These are phyloP conservation scores for Volvariella surrecta DNA, from an alignment of 1,284 basidiomycete genomes.

Conservation along the genomic window DNA sequence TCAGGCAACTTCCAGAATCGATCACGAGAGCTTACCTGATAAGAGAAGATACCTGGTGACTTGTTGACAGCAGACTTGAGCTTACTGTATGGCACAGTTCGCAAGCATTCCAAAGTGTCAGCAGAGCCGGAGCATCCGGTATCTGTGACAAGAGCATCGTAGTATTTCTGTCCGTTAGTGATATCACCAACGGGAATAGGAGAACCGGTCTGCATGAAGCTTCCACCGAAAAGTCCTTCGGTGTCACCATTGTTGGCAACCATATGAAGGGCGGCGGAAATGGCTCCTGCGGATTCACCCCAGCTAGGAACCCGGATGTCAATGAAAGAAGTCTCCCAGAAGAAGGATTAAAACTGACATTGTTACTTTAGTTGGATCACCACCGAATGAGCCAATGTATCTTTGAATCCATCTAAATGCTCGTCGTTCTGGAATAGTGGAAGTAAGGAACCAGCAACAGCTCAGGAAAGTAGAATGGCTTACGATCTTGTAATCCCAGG, in stretches of 20 bases:
- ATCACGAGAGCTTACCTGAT: conserved; percentile 26
- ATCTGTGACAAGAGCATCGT: conserved; percentile 35
- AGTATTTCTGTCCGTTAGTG: conserved; percentile 30
- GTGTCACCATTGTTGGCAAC: conserved; percentile 38
- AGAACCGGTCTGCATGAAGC: conserved; percentile 44
- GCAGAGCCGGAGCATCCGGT: conserved; percentile 31
- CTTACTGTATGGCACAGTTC: conserved; percentile 29
- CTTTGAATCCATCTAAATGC: conserved; percentile 60
- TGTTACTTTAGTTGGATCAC: conserved; percentile 49
- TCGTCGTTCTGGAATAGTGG: conserved; percentile 31
- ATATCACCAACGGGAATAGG: conserved; percentile 35
- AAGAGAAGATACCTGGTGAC: conserved; percentile 33
- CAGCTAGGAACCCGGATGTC: conserved; percentile 26
- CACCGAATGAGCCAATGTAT: conserved; percentile 56
- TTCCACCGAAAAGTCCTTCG: conserved; percentile 41
- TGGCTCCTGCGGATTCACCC: conserved; percentile 51
- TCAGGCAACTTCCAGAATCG: background rate
- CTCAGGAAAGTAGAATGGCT: conserved; percentile 10
- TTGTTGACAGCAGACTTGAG: conserved; percentile 35
- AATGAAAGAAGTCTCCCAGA: background rate
- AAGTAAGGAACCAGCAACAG: background rate
- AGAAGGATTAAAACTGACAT: conserved; percentile 21
- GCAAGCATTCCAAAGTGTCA: conserved; percentile 42
- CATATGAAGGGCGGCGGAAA: conserved; percentile 45
- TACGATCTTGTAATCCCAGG: conserved; percentile 37